Percentiles rank a stretch among this genome's conserved stretches.
phyloP scores from a whole-genome alignment of 1,139 yeast genomes.

The Candida neerlandica region DNA sequence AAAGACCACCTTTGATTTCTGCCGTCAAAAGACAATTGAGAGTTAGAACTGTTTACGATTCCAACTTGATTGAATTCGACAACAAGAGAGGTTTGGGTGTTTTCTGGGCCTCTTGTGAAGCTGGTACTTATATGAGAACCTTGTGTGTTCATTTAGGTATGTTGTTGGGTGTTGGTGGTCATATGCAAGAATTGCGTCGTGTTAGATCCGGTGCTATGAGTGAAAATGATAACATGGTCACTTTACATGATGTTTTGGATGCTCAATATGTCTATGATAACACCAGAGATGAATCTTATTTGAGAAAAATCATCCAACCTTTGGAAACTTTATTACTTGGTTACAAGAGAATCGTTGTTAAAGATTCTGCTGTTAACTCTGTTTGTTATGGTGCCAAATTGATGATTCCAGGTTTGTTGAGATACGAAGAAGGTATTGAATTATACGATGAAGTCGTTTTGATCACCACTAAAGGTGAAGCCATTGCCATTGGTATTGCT shows the following conservation, averaged over 20 bases:
- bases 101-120: constrained; percentile 99
- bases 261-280: constrained; percentile 98
- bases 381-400: constrained; percentile 99
- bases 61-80: constrained; percentile 93
- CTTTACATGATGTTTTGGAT: constrained; percentile 95
- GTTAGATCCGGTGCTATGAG: constrained; percentile 96
- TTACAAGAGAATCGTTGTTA: constrained; percentile 95
- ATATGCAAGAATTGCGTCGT: constrained; percentile 99
- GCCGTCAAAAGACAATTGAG: constrained; percentile 99
- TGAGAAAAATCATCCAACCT: constrained; percentile 93
- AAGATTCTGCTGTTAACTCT: constrained; percentile 97
- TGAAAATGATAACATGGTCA: constrained; percentile 89
- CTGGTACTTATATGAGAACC: constrained; percentile 99
- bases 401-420: constrained; percentile 97
- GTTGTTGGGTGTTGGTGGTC: constrained; percentile 98
- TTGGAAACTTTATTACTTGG: constrained; percentile 91
- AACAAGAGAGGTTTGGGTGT: constrained; percentile 96
- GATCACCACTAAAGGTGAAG: constrained; percentile 99
- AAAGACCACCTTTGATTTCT: constrained; percentile 97
- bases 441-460: constrained; percentile 96
- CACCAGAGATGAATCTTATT: constrained; percentile 93
- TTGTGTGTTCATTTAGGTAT: constrained; percentile 98
- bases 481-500: constrained; percentile 97
- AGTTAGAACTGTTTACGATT: constrained; percentile 96
- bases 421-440: constrained; percentile 98